phyloP scores from a whole-genome alignment of 1,139 yeast species.

The Chernovozyma sophiae-reginae region DNA sequence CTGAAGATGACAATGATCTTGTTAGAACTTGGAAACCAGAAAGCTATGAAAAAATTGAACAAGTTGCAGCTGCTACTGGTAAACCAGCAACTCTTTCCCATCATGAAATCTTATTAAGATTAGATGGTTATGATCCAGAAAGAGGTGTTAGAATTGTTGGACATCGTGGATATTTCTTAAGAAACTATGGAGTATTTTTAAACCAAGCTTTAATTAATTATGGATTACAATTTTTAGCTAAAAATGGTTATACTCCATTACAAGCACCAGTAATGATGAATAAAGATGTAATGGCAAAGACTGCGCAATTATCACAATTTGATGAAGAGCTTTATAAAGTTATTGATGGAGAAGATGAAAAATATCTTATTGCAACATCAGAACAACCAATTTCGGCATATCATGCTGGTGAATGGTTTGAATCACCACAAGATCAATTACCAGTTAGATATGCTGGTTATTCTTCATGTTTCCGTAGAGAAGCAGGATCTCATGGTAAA shows the following conservation, averaged over 20 bases:
- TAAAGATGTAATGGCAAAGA: conserved; percentile 98
- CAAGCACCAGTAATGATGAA: conserved; percentile 99
- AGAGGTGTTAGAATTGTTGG: conserved; percentile 98
- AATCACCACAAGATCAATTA: conserved; percentile 92
- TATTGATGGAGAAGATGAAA: conserved; percentile 94
- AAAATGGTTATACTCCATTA: conserved; percentile 79
- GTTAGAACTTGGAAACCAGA: conserved; percentile 85
- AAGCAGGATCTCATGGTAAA: conserved; percentile 99
- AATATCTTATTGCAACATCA: conserved; percentile 95
- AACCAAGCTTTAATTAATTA: conserved; percentile 97
- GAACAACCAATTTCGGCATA: conserved; percentile 99
- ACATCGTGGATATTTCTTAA: conserved; percentile 96
- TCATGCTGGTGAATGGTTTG: conserved; percentile 98
- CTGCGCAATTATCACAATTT: conserved; percentile 96
- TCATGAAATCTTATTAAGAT: conserved; percentile 88
- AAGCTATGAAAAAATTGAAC: conserved; percentile 49
- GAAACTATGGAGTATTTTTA: conserved; percentile 92
- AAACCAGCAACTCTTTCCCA: conserved; percentile 82
- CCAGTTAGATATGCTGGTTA: conserved; percentile 97
- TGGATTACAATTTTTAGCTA: conserved; percentile 80
- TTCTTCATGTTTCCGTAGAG: conserved; percentile 98
- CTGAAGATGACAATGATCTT: conserved; percentile 87
- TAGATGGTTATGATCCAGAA: conserved; percentile 98
- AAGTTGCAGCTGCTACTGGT: conserved; percentile 69
- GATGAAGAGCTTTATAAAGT: conserved; percentile 98